These are phyloP conservation scores for Gracilaria gracilis DNA, from an alignment of 23 red algal genomes.

Conservation along the genomic window DNA sequence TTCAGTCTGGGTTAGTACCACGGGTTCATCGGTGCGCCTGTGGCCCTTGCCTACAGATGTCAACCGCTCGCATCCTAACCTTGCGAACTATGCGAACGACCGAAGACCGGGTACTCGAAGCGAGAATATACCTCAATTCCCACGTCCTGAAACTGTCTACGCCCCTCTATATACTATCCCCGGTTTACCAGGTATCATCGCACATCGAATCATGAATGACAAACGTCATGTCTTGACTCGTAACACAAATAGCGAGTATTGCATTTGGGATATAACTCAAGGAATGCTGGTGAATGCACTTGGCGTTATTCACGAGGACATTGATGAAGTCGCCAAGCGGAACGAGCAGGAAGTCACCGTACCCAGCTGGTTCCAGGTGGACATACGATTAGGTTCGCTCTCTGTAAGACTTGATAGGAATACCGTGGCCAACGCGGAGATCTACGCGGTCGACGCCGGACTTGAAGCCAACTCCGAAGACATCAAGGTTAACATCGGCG, in stretches of 20 bases:
- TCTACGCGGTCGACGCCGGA: constrained; percentile 94
- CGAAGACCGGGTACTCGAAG: constrained; percentile 4
- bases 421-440: constrained; percentile 83
- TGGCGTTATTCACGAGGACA: constrained; percentile 38
- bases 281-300: constrained; percentile 54
- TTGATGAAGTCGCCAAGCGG: constrained; percentile 82
- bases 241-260: constrained; percentile 73
- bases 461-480: constrained; percentile 86
- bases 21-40: constrained; percentile 73
- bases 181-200: constrained; percentile 88
- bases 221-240: constrained; percentile 85
- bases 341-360: constrained; percentile 87
- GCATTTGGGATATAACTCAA: constrained; percentile 83
- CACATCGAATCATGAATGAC: constrained; percentile 91
- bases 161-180: constrained; percentile 55
- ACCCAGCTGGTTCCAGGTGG: constrained; percentile 95
- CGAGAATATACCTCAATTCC: neutral
- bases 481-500: constrained; percentile 98
- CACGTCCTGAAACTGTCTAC: constrained; percentile 6
- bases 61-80: constrained; percentile 8
- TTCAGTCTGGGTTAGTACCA: constrained; percentile 83
- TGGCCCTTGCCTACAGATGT: constrained; percentile 62
- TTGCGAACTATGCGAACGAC: constrained; percentile 27
- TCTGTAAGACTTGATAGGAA: constrained; percentile 76
- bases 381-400: constrained; percentile 83